phyloP scores from a whole-genome alignment of 768 basidiomycete genomes.

The Cyathus striatus region DNA sequence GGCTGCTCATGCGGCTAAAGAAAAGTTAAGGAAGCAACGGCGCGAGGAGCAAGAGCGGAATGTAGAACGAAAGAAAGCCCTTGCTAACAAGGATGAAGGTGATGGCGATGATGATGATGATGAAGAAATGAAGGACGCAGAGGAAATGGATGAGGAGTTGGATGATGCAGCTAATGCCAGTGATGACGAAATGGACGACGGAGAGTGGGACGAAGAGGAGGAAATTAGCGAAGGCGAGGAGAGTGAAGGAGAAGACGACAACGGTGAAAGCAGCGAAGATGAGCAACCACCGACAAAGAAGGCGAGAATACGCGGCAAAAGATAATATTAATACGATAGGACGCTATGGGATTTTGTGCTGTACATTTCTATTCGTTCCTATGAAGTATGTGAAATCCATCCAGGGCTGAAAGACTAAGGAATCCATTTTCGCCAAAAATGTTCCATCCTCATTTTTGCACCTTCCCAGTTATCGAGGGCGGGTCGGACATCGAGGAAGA shows the following conservation, averaged over 20 bases:
- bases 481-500: constrained; percentile 92
- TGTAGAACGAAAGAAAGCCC: constrained; percentile 75
- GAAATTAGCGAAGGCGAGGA: constrained; percentile 56
- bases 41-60: constrained; percentile 90
- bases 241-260: constrained; percentile 31
- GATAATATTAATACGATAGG: too few relatives aligned
- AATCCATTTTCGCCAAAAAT: constrained; percentile 40
- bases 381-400: neutral
- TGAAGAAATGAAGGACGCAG: constrained; percentile 28
- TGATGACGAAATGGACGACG: constrained; percentile 23
- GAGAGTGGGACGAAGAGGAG: constrained; percentile 52
- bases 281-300: constrained; percentile 47
- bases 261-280: constrained; percentile 42
- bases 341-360: too few relatives aligned
- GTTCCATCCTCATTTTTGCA: constrained; percentile 72
- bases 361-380: too few relatives aligned
- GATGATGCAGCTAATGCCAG: constrained; percentile 38
- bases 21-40: constrained; percentile 69
- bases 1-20: constrained; percentile 72
- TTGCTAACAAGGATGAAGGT: constrained; percentile 12
- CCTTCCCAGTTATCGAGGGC: constrained; percentile 94
- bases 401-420: neutral
- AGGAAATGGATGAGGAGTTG: constrained; percentile 35
- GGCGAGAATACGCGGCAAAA: constrained; percentile 42
- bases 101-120: constrained; percentile 25